Percentiles rank a stretch among this genome's conserved stretches.
These are phyloP conservation scores for Verticillium dahliae DNA, from an alignment of 2,329 filamentous ascomycete genomes.

Conservation along the genomic window DNA sequence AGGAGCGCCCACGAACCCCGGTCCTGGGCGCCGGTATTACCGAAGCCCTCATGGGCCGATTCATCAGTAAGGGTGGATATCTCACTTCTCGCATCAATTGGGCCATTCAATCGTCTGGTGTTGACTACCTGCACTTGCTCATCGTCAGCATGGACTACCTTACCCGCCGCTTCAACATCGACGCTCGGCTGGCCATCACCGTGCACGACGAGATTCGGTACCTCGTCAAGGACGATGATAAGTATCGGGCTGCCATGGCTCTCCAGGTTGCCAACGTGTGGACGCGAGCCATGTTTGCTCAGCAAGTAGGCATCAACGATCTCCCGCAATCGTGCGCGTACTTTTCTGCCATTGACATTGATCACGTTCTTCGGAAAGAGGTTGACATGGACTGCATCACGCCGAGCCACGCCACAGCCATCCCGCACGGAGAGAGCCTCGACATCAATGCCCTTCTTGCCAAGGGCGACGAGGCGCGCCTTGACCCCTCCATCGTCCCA, in stretches of 20 bases:
- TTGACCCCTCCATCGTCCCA: conserved; percentile 61
- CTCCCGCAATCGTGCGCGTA: conserved; percentile 91
- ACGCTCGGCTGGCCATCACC: conserved; percentile 82
- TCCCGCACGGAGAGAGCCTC: conserved; percentile 78
- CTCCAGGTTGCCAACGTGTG: conserved; percentile 91
- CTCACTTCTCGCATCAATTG: conserved; percentile 97
- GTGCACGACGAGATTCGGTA: conserved; percentile 98
- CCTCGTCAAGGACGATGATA: conserved; percentile 76
- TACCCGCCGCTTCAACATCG: conserved; percentile 73
- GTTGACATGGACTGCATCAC: conserved; percentile 98
- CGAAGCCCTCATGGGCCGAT: conserved; percentile 84
- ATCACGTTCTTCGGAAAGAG: conserved; percentile 93
- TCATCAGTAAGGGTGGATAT: conserved; percentile 82
- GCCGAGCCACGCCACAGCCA: conserved; percentile 72
- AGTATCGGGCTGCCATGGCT: conserved; percentile 85
- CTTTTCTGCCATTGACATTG: conserved; percentile 92
- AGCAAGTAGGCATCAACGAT: conserved; percentile 94
- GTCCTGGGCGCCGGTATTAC: conserved; percentile 94
- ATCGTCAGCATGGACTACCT: conserved; percentile 95
- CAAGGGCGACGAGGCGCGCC: conserved; percentile 60
- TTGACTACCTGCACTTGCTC: conserved; percentile 92
- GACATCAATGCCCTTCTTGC: conserved; percentile 74
- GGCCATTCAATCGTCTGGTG: conserved; percentile 96
- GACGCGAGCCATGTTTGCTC: conserved; percentile 95
- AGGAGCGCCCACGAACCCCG: conserved; percentile 83